Evolutionary conservation across 805 yeast genomes (phyloP).

Genomic region (Yamadazyma kitorensis): DNA sequence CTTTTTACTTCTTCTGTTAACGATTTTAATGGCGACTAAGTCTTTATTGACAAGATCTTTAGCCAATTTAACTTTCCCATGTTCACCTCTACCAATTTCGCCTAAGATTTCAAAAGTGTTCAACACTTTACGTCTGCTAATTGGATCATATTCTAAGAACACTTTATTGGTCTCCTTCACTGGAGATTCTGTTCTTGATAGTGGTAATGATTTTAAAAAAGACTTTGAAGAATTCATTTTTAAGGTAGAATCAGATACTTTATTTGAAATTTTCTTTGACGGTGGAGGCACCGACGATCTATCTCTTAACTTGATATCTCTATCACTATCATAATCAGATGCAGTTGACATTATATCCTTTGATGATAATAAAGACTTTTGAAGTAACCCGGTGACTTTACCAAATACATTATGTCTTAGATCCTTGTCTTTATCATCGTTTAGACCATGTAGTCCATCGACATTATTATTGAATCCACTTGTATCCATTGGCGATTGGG

Average conservation of each 20-base stretch:
- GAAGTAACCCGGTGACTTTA: constrained; percentile 31
- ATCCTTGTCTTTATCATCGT: constrained; percentile 9
- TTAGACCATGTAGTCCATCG: neutral
- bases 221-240: constrained; percentile 2
- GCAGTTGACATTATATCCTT: constrained; percentile 7
- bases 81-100: constrained; percentile 95
- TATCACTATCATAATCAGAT: constrained; percentile 5
- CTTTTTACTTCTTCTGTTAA: constrained; percentile 59
- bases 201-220: constrained; percentile 7
- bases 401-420: constrained; percentile 26
- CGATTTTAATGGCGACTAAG: constrained; percentile 89
- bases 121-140: constrained; percentile 72
- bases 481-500: constrained; percentile 1
- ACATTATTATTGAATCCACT: neutral
- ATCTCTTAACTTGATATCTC: neutral
- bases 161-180: constrained; percentile 86
- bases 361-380: constrained; percentile 18
- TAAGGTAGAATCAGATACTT: constrained; percentile 11
- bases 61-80: constrained; percentile 96
- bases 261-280: constrained; percentile 3
- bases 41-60: constrained; percentile 61
- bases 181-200: constrained; percentile 15
- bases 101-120: constrained; percentile 86
- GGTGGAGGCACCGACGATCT: neutral
- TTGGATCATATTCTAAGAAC: constrained; percentile 84